Percentiles rank a stretch among this genome's conserved stretches.
These are phyloP conservation scores for Phytopythium sindhum DNA, from an alignment of 352 stramenopile species.

Conservation along the genomic window DNA sequence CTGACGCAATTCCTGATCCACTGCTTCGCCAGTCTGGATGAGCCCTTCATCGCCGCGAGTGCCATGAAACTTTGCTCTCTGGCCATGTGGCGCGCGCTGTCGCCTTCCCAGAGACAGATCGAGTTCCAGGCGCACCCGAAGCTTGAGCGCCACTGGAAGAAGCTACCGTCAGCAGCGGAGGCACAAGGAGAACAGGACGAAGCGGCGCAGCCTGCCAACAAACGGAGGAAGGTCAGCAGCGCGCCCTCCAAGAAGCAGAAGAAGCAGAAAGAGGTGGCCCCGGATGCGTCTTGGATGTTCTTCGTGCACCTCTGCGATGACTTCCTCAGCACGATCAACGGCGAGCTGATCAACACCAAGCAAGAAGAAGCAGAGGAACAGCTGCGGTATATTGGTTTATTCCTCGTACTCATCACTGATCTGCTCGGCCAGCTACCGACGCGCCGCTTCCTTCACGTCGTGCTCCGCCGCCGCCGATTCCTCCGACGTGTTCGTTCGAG, in stretches of 20 bases:
- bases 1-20: slow-evolving; percentile 60
- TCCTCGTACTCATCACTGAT: slow-evolving; percentile 81
- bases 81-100: slow-evolving; percentile 55
- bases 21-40: slow-evolving; percentile 58
- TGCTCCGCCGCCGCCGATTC: slow-evolving; percentile 70
- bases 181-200: slow-evolving; percentile 10
- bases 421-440: slow-evolving; percentile 88
- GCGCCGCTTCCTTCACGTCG: slow-evolving; percentile 73
- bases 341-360: slow-evolving; percentile 14
- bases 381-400: slow-evolving; percentile 52
- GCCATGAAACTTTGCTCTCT: slow-evolving; percentile 69
- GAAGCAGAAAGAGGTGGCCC: slow-evolving; percentile 18
- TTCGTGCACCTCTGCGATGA: slow-evolving; percentile 37
- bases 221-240: slow-evolving; percentile 8
- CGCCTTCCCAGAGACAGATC: slow-evolving; percentile 46
- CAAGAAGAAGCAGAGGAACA: slow-evolving; percentile 9
- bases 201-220: slow-evolving; percentile 8
- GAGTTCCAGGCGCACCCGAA: slow-evolving; percentile 67
- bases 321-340: slow-evolving; percentile 37
- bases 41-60: slow-evolving; percentile 41
- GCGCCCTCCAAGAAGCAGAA: slow-evolving; percentile 25
- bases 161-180: slow-evolving; percentile 15
- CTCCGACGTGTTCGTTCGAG: slow-evolving; percentile 35
- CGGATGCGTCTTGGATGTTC: slow-evolving; percentile 17
- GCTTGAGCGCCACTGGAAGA: slow-evolving; percentile 64